Evolutionary conservation across 2,329 filamentous ascomycete genomes (phyloP).

Genomic region (Orbilia ellipsospora): DNA sequence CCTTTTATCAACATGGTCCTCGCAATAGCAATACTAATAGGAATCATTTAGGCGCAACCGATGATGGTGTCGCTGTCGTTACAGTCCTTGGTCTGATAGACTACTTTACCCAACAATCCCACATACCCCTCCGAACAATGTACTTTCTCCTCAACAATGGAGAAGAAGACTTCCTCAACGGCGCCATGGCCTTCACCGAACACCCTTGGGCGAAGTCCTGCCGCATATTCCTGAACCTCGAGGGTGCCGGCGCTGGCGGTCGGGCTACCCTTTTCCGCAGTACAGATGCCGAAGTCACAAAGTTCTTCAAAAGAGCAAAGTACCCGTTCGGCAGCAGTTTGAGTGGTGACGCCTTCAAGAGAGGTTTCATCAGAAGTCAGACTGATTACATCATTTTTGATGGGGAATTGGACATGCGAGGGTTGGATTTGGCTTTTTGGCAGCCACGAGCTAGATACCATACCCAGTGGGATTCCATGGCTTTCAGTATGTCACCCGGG

Average conservation of each 20-base stretch:
- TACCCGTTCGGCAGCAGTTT: conserved; percentile 87
- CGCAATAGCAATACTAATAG: neutral
- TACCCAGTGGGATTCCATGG: conserved; percentile 85
- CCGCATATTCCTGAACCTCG: conserved; percentile 85
- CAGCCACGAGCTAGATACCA: conserved; percentile 88
- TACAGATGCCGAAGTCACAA: conserved; percentile 86
- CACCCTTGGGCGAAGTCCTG: conserved; percentile 83
- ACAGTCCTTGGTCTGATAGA: conserved; percentile 84
- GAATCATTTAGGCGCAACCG: conserved; percentile 75
- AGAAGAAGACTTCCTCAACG: conserved; percentile 91
- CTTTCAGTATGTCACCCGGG: conserved; percentile 67
- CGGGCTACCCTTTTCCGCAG: conserved; percentile 87
- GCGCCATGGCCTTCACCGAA: conserved; percentile 83
- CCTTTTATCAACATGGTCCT: neutral
- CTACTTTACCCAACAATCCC: conserved; percentile 74
- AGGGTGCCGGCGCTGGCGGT: conserved; percentile 92
- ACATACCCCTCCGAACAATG: conserved; percentile 73
- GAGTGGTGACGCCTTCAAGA: conserved; percentile 83
- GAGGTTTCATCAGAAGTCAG: conserved; percentile 80
- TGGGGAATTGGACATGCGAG: conserved; percentile 80
- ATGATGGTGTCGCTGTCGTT: conserved; percentile 92
- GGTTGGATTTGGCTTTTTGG: conserved; percentile 92
- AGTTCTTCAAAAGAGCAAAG: conserved; percentile 74
- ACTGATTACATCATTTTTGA: conserved; percentile 91
- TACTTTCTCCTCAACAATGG: conserved; percentile 92